phyloP scores from a whole-genome alignment of 345 rosid genomes.

The Trapa bicornis region DNA sequence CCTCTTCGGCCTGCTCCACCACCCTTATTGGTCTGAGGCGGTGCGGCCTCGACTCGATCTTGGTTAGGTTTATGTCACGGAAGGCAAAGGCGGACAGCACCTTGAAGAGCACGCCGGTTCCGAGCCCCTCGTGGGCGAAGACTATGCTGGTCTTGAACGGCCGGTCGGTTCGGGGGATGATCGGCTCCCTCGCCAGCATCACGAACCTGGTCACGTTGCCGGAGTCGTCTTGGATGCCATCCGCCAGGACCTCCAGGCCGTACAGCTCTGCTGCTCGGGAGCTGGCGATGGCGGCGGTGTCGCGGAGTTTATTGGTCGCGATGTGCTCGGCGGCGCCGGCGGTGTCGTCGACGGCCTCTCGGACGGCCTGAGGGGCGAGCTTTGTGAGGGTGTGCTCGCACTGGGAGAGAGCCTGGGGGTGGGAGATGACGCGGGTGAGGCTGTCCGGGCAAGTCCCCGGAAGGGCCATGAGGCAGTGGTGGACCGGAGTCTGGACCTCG shows the following conservation, averaged over 20 bases:
- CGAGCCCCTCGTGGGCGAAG: slow-evolving; percentile 73
- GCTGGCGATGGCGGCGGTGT: slow-evolving; percentile 89
- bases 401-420: slow-evolving; percentile 92
- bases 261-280: slow-evolving; percentile 88
- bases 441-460: slow-evolving; percentile 76
- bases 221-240: slow-evolving; percentile 85
- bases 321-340: slow-evolving; percentile 95
- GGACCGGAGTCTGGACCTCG: slow-evolving; percentile 86
- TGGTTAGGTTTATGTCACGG: slow-evolving; percentile 75
- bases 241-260: slow-evolving; percentile 60
- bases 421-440: slow-evolving; percentile 80
- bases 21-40: slow-evolving; percentile 62
- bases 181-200: slow-evolving; percentile 93
- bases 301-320: slow-evolving; percentile 47
- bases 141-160: slow-evolving; percentile 97
- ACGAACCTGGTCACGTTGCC: slow-evolving; percentile 91
- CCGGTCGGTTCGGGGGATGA: slow-evolving; percentile 82
- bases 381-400: slow-evolving; percentile 76
- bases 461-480: slow-evolving; percentile 87
- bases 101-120: slow-evolving; percentile 85
- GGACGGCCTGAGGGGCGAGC: slow-evolving; percentile 64
- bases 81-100: slow-evolving; percentile 90
- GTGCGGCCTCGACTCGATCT: slow-evolving; percentile 97
- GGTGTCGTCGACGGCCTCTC: slow-evolving; percentile 87
- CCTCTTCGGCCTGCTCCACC: slow-evolving; percentile 61